Percentiles rank a stretch among this genome's conserved stretches.
Evolutionary conservation across 768 basidiomycete genomes (phyloP).

Genomic region (Rubroboletus pulcherrimus): DNA sequence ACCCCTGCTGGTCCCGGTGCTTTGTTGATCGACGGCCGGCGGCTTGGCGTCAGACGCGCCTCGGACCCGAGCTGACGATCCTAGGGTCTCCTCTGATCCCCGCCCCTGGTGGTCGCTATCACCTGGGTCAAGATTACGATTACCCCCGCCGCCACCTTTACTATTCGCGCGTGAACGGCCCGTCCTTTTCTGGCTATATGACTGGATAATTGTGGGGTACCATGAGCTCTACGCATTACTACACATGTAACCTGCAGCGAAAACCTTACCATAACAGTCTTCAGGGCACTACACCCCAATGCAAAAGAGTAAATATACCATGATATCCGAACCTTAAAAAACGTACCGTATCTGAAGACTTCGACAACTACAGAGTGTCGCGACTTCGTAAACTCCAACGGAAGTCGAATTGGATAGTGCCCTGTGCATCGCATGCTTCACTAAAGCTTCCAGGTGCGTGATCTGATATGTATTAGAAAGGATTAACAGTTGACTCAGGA

Average conservation of each 20-base stretch:
- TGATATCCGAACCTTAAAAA: conserved; percentile 10
- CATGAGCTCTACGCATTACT: conserved; percentile 13
- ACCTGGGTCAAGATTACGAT: conserved; percentile 33
- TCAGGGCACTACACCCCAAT: conserved; percentile 52
- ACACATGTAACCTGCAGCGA: background rate
- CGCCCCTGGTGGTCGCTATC: conserved; percentile 36
- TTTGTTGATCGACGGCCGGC: conserved; percentile 30
- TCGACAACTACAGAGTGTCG: conserved; percentile 84
- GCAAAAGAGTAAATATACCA: conserved; percentile 10
- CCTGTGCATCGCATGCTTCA: conserved; percentile 94
- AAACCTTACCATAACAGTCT: conserved; percentile 73
- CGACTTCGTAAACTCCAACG: conserved; percentile 92
- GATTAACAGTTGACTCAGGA: conserved; percentile 82
- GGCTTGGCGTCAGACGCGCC: conserved; percentile 69
- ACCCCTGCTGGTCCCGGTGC: conserved; percentile 16
- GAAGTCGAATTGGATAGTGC: conserved; percentile 79
- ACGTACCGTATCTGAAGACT: conserved; percentile 85
- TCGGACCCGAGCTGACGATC: conserved; percentile 42
- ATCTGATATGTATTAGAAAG: conserved; percentile 82
- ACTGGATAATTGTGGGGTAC: conserved; percentile 38
- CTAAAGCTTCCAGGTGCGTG: conserved; percentile 67
- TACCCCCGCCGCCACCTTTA: conserved; percentile 43
- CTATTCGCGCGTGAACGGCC: conserved; percentile 47
- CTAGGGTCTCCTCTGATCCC: conserved; percentile 32
- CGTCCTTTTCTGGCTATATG: conserved; percentile 72